phyloP scores from a whole-genome alignment of 176 grass and related monocot species.

The Poa annua region DNA sequence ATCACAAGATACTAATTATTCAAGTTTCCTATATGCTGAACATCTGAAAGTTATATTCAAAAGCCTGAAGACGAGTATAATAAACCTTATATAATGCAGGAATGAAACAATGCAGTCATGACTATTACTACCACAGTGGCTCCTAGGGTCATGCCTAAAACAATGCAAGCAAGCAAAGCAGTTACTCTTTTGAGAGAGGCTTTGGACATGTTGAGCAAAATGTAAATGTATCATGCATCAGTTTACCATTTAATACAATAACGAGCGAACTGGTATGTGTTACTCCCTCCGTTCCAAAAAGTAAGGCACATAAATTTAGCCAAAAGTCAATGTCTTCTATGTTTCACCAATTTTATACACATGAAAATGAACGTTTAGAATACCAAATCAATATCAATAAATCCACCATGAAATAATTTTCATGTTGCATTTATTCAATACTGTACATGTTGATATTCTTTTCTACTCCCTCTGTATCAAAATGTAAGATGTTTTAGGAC shows the following conservation, averaged over 20 bases:
- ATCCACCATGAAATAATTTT: too few relatives aligned
- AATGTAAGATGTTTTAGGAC: too few relatives aligned
- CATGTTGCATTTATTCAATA: too few relatives aligned
- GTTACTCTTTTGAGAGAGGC: background rate
- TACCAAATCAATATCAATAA: too few relatives aligned
- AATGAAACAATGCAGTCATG: background rate
- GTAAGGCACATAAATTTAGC: too few relatives aligned
- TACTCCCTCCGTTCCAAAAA: background rate
- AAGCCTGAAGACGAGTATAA: background rate
- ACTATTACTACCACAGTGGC: background rate
- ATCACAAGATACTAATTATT: conserved; percentile 30
- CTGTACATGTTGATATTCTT: too few relatives aligned
- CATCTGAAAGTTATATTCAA: background rate
- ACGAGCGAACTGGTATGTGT: background rate
- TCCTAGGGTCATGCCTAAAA: background rate
- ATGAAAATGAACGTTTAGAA: too few relatives aligned
- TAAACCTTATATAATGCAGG: background rate
- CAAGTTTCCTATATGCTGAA: background rate
- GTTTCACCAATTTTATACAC: too few relatives aligned
- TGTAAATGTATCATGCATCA: background rate
- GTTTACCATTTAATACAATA: background rate
- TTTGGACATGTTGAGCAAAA: conserved; percentile 1
- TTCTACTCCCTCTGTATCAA: too few relatives aligned
- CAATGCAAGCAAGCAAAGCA: background rate
- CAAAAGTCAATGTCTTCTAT: too few relatives aligned